These are phyloP conservation scores for Phytophthora pseudosyringae DNA, from an alignment of 352 stramenopile species.

Conservation along the genomic window DNA sequence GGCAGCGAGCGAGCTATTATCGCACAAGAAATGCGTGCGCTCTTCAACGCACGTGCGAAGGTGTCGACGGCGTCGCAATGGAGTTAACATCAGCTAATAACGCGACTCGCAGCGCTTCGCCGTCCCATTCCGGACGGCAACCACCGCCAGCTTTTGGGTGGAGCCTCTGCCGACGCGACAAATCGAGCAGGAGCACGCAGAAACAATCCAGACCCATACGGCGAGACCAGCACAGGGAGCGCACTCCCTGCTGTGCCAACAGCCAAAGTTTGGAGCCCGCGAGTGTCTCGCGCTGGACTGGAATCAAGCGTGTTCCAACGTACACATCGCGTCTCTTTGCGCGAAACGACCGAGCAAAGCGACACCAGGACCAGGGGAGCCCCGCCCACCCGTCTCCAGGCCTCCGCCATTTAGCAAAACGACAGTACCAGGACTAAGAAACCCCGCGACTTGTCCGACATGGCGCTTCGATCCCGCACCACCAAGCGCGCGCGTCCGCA, in stretches of 20 bases:
- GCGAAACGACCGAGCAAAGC: slow-evolving; percentile 34
- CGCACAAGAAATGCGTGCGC: not conserved
- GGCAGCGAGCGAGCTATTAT: not conserved
- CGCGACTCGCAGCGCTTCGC: not conserved
- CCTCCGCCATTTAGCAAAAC: slow-evolving; percentile 14
- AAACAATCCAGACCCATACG: slow-evolving; percentile 44
- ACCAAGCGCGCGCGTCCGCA: slow-evolving; percentile 36
- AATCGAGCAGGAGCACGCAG: slow-evolving; percentile 36
- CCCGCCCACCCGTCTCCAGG: not conserved
- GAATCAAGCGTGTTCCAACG: slow-evolving; percentile 24
- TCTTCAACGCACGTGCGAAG: slow-evolving; percentile 20
- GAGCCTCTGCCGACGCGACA: slow-evolving; percentile 17
- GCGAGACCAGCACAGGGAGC: not conserved
- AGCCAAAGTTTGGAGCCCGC: slow-evolving; percentile 1
- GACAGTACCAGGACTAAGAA: slow-evolving; percentile 6
- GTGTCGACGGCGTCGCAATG: slow-evolving; percentile 1
- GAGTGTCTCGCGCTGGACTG: slow-evolving; percentile 18
- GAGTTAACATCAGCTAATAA: not conserved
- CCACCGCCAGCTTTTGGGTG: not conserved
- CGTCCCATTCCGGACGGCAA: slow-evolving; percentile 7
- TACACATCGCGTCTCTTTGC: slow-evolving; percentile 41
- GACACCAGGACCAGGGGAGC: not conserved
- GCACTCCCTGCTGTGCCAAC: not conserved
- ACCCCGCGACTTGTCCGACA: slow-evolving; percentile 14
- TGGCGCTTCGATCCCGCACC: slow-evolving; percentile 27